These are phyloP conservation scores for Ophiostoma perfectum DNA, from an alignment of 2,329 filamentous ascomycete species.

Conservation along the genomic window DNA sequence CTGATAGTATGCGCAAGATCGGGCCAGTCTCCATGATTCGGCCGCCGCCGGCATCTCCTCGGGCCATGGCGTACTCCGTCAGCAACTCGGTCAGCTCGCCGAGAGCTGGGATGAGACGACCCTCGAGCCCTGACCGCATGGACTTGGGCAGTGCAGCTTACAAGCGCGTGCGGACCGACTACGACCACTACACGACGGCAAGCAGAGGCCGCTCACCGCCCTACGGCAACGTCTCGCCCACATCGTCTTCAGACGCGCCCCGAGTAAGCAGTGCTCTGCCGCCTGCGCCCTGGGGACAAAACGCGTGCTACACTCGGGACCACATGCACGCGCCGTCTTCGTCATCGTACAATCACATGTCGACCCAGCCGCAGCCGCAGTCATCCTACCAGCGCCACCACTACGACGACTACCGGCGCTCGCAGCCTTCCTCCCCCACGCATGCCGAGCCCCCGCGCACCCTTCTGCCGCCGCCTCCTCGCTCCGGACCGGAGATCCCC, in stretches of 20 bases:
- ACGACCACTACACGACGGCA: slow-evolving; percentile 41
- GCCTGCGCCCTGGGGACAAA: slow-evolving; percentile 25
- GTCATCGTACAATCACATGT: not conserved
- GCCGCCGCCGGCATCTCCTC: slow-evolving; percentile 34
- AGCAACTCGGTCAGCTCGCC: no score
- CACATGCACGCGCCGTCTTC: not conserved
- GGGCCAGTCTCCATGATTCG: slow-evolving; percentile 31
- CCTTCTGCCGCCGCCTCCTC: slow-evolving; percentile 25
- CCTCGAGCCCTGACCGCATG: slow-evolving; percentile 31
- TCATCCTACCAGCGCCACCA: slow-evolving; percentile 4
- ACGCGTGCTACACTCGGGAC: not conserved
- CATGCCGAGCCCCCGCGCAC: slow-evolving; percentile 21
- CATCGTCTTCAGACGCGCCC: slow-evolving; percentile 12
- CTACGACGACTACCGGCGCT: slow-evolving; percentile 18
- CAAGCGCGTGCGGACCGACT: slow-evolving; percentile 47
- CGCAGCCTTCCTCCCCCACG: slow-evolving; percentile 24
- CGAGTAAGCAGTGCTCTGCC: slow-evolving; percentile 19
- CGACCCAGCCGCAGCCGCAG: slow-evolving; percentile 14
- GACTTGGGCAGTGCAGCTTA: slow-evolving; percentile 29
- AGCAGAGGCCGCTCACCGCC: slow-evolving; percentile 25
- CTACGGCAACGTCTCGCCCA: slow-evolving; percentile 28
- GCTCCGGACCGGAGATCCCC: slow-evolving; percentile 36
- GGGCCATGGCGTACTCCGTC: not conserved
- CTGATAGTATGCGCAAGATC: slow-evolving; percentile 41
- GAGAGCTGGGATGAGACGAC: slow-evolving; percentile 23